Conservation (phyloP, 2,329 filamentous ascomycete genomes). For the Beauveria sp. region DNA sequence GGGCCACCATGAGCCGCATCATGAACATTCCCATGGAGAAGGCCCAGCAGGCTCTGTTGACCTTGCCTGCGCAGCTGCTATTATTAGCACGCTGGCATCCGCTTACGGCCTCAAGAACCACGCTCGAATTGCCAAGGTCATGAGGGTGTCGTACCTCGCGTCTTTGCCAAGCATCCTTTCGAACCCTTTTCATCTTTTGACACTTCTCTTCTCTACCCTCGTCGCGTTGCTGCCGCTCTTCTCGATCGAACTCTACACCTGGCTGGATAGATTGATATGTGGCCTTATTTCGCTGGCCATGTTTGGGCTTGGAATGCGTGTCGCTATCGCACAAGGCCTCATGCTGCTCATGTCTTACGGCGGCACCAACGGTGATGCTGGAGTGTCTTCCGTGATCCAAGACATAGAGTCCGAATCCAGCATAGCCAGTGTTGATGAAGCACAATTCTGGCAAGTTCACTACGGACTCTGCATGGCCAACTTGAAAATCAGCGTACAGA, state of each 20-base stretch:
- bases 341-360: slow-evolving; percentile 93
- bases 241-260: slow-evolving; percentile 70
- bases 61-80: slow-evolving; percentile 71
- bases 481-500: slow-evolving; percentile 65
- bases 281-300: slow-evolving; percentile 76
- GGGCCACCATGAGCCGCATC: slow-evolving; percentile 60
- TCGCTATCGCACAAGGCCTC: slow-evolving; percentile 78
- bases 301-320: slow-evolving; percentile 76
- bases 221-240: slow-evolving; percentile 77
- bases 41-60: slow-evolving; percentile 73
- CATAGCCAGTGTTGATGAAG: slow-evolving; percentile 75
- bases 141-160: slow-evolving; percentile 77
- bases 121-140: slow-evolving; percentile 81
- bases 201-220: slow-evolving; percentile 74
- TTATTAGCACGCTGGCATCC: slow-evolving; percentile 74
- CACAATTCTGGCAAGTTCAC: slow-evolving; percentile 97
- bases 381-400: slow-evolving; percentile 66
- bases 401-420: slow-evolving; percentile 77
- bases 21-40: slow-evolving; percentile 55
- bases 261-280: slow-evolving; percentile 77
- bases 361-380: slow-evolving; percentile 28
- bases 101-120: slow-evolving; percentile 86
- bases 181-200: slow-evolving; percentile 93
- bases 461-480: slow-evolving; percentile 96
- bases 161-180: slow-evolving; percentile 79